Evolutionary conservation across 1,139 yeast species (phyloP).

Genomic region (Pichia sp.): DNA sequence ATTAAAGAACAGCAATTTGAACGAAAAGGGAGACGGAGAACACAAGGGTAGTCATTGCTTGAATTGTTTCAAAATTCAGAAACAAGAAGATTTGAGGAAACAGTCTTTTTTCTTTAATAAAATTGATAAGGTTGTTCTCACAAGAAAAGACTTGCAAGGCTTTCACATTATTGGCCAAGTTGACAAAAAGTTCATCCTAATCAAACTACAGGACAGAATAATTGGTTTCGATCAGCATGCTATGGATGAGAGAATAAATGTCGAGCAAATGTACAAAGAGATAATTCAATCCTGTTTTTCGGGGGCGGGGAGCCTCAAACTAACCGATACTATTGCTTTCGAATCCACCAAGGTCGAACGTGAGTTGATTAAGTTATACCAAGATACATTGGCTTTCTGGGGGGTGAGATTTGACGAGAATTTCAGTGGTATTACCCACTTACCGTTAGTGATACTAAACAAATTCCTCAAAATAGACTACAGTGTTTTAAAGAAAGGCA

Average conservation of each 20-base stretch:
- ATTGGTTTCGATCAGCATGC: constrained; percentile 73
- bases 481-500: constrained; percentile 33
- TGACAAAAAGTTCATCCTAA: constrained; percentile 55
- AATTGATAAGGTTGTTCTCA: constrained; percentile 14
- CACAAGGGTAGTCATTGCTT: background rate
- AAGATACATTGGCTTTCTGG: constrained; percentile 38
- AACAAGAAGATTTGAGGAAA: constrained; percentile 9
- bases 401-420: constrained; percentile 37
- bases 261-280: constrained; percentile 45
- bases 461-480: constrained; percentile 27
- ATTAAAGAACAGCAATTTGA: too few species aligned
- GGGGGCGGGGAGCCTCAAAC: background rate
- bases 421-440: constrained; percentile 32
- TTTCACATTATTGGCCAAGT: constrained; percentile 46
- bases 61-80: background rate
- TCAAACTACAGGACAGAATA: constrained; percentile 32
- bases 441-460: constrained; percentile 40
- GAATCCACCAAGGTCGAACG: background rate
- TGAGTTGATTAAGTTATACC: constrained; percentile 32
- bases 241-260: constrained; percentile 62
- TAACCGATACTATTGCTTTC: background rate
- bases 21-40: background rate
- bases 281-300: constrained; percentile 26
- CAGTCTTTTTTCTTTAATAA: constrained; percentile 10
- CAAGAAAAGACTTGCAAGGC: constrained; percentile 17